These are phyloP conservation scores for Lasiosphaeria miniovina DNA, from an alignment of 495 filamentous ascomycete genomes.

Conservation along the genomic window DNA sequence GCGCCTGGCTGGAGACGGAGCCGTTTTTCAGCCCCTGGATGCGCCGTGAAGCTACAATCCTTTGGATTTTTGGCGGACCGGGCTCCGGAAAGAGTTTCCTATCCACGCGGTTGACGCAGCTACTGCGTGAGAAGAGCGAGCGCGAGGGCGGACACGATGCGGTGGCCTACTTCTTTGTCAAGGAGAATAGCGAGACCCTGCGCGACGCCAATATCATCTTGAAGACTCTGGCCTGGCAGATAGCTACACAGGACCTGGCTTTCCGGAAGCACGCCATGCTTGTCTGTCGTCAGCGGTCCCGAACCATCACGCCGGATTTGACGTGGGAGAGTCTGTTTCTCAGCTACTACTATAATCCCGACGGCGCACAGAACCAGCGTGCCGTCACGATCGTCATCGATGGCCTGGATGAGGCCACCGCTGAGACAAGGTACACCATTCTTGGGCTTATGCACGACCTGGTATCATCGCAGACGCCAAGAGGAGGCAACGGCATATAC, in stretches of 20 bases:
- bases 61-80: constrained; percentile 18
- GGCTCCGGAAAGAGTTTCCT: constrained; percentile 15
- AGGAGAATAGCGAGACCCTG: constrained; percentile 16
- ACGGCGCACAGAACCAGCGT: not conserved
- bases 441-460: constrained; percentile 6
- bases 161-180: constrained; percentile 13
- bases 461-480: not conserved
- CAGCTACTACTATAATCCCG: constrained; percentile 1
- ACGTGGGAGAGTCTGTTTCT: constrained; percentile 13
- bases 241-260: constrained; percentile 4
- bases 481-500: not conserved
- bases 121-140: constrained; percentile 1
- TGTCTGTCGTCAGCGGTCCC: constrained; percentile 1
- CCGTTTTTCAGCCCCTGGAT: constrained; percentile 10
- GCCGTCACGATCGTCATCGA: constrained; percentile 7
- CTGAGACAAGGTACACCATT: constrained; percentile 7
- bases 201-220: constrained; percentile 15
- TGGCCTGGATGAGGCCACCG: constrained; percentile 9
- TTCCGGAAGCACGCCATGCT: constrained; percentile 9
- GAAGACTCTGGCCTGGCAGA: constrained; percentile 14
- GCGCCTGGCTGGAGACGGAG: constrained; percentile 9
- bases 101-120: constrained; percentile 8
- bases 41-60: constrained; percentile 7
- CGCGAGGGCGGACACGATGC: not conserved
- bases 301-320: constrained; percentile 4